phyloP scores from a whole-genome alignment of 768 basidiomycete genomes.

The Tephrocybe rancida region DNA sequence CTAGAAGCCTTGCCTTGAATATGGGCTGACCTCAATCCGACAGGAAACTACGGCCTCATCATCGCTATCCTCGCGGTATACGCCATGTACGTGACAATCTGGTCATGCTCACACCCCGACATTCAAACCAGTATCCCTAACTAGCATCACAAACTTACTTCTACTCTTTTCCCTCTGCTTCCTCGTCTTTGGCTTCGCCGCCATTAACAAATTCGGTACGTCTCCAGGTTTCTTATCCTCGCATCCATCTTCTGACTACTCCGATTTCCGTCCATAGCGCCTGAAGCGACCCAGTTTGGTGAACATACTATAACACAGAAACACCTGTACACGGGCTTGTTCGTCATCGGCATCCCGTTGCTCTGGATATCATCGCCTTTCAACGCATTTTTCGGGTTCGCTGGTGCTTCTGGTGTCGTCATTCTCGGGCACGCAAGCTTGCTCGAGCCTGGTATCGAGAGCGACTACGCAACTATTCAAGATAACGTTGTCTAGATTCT shows the following conservation, averaged over 20 bases:
- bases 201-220: slow-evolving; percentile 89
- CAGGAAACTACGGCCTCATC: slow-evolving; percentile 88
- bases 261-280: slow-evolving; percentile 44
- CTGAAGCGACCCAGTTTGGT: slow-evolving; percentile 85
- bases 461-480: slow-evolving; percentile 85
- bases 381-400: slow-evolving; percentile 91
- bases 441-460: slow-evolving; percentile 94
- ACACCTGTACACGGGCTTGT: slow-evolving; percentile 83
- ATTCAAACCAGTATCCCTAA: not conserved
- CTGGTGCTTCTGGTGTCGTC: slow-evolving; percentile 82
- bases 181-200: slow-evolving; percentile 88
- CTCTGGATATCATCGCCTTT: slow-evolving; percentile 80
- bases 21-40: slow-evolving; percentile 11
- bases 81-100: slow-evolving; percentile 58
- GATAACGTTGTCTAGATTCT: slow-evolving; percentile 47
- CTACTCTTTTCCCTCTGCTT: slow-evolving; percentile 85
- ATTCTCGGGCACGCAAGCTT: slow-evolving; percentile 86
- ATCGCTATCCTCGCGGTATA: slow-evolving; percentile 81
- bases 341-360: slow-evolving; percentile 90
- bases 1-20: not conserved
- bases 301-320: slow-evolving; percentile 87
- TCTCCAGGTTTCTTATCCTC: slow-evolving; percentile 11
- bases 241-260: not conserved
- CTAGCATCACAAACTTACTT: slow-evolving; percentile 77
- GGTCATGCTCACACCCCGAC: not conserved